Conservation (phyloP, 2,329 filamentous ascomycete species). For the Cytospora leucostoma region DNA sequence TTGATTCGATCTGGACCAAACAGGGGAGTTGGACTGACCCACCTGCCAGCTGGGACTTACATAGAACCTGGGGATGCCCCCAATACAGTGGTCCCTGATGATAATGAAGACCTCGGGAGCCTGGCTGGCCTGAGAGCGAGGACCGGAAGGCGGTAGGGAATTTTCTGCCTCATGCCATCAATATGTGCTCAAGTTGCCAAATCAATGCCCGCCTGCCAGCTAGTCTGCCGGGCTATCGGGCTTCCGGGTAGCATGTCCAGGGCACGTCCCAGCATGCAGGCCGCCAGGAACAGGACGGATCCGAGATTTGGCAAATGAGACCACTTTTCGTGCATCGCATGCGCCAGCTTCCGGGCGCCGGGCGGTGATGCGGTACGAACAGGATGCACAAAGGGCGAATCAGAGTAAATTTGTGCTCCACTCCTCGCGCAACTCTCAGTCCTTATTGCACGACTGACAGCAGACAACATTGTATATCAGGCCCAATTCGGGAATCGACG, state of each 20-base stretch:
- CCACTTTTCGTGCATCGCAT: conserved; percentile 7
- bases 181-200: too few species aligned
- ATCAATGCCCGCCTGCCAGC: too few species aligned
- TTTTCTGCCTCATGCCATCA: neutral
- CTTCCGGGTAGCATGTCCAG: too few species aligned
- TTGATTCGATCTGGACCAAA: too few species aligned
- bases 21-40: too few species aligned
- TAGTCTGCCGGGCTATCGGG: too few species aligned
- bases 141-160: neutral
- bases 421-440: conserved; percentile 18
- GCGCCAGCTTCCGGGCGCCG: conserved; percentile 18
- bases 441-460: conserved; percentile 25
- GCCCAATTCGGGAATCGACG: conserved; percentile 12
- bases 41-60: too few species aligned
- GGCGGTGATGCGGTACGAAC: conserved; percentile 5
- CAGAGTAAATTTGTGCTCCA: conserved; percentile 6
- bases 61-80: too few species aligned
- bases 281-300: neutral
- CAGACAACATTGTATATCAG: conserved; percentile 22
- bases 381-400: conserved; percentile 7
- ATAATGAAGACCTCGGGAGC: neutral
- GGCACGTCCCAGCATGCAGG: neutral
- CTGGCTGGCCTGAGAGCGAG: neutral
- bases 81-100: too few species aligned
- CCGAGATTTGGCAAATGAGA: neutral